Base-by-base conservation (phyloP, 345 rosid genomes). In the Citrus mangshanensis region DNA sequence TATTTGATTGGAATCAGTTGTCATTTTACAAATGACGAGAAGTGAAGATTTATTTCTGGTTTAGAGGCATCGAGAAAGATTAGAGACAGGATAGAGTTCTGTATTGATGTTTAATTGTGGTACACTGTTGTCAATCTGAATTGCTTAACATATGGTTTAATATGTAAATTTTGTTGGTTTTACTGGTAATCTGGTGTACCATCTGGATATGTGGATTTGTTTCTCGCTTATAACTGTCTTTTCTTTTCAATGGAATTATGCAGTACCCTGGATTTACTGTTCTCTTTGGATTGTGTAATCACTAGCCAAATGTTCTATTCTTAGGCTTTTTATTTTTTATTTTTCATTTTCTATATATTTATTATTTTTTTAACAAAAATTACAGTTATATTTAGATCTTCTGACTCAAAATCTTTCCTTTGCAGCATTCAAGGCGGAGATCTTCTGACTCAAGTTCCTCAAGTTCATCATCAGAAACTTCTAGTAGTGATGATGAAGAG, bases 401-500 rank as follows among this genome's bases (percentile, higher is more conserved):
- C 58, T 54, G 58, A 54, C 22, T 54, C 58, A 25, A 61, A 78
- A 65, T 77, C 30, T 61, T 76, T 35, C 37, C 61, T 27, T 58
- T 84, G 78, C 92, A 97, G 99, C 93, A 91, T 79, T 94, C 95
- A 61, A 91, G 87, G 68, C 86, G 84, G 81, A 84, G 85, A 66
- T 89, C 90, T 27, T 87, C 90, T 1, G 89, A 90, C 34, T 88
- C 90, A 24, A 85, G 89, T 84, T 87, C 92, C 19, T 80, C 87
- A 7, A 81, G 90, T 84, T 88, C 98, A 28, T 93, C 94, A 28
- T 85, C 98, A 1, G 98, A 92, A 60, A 83, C 89, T 77, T 94
- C 96, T 7, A 91, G 95, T 73, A 86, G 92, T 28, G 98, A 93
- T n/a, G 96, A 85, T 9, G 97, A 91, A 38, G 92, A 85, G 66